These are phyloP conservation scores for Penicillium sp. DNA, from an alignment of 2,329 filamentous ascomycete genomes.

Conservation along the genomic window DNA sequence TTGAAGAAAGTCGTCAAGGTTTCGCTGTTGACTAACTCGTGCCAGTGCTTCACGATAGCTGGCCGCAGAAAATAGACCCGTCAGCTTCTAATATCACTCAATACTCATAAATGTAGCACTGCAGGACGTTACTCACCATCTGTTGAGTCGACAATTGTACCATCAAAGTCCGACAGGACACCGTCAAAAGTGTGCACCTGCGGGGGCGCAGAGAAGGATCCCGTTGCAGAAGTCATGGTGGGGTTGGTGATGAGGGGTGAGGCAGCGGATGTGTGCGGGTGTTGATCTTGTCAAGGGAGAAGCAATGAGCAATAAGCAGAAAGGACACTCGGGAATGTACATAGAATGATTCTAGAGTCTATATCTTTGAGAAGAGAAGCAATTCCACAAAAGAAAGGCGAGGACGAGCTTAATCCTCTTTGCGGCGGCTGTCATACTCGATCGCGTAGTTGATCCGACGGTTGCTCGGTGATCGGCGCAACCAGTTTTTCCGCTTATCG, in stretches of 20 bases:
- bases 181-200: conserved; percentile 42
- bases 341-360: conserved; percentile 1
- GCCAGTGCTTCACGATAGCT: conserved; percentile 66
- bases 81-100: conserved; percentile 48
- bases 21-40: conserved; percentile 46
- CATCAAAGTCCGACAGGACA: conserved; percentile 50
- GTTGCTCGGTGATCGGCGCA: conserved; percentile 34
- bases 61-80: conserved; percentile 47
- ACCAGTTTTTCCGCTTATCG: conserved; percentile 36
- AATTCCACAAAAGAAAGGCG: not conserved
- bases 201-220: conserved; percentile 42
- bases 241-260: conserved; percentile 14
- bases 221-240: conserved; percentile 33
- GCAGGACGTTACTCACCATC: conserved; percentile 33
- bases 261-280: conserved; percentile 6
- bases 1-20: not conserved
- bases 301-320: not conserved
- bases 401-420: not conserved
- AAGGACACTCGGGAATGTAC: not conserved
- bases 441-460: conserved; percentile 16
- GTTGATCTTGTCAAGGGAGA: too few relatives aligned
- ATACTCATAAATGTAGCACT: conserved; percentile 16
- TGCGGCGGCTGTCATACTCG: conserved; percentile 10
- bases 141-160: conserved; percentile 49
- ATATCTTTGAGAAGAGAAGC: conserved; percentile 3